Evolutionary conservation across 2,329 filamentous ascomycete genomes (phyloP).

Genomic region (Calonectria crousiana): DNA sequence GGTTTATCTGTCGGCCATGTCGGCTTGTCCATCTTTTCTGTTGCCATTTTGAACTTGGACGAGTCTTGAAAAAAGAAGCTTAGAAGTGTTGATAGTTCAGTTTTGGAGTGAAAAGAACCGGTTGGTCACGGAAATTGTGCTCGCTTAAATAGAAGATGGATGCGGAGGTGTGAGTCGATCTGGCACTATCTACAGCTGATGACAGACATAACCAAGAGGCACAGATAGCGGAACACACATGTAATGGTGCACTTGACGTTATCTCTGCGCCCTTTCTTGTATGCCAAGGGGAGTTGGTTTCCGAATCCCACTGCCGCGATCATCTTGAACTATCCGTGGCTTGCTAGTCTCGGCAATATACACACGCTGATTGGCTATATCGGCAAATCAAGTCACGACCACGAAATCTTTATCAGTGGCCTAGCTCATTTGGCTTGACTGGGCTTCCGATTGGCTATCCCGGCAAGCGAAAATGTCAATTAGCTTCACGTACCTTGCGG

Average conservation of each 20-base stretch:
- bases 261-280: neutral
- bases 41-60: neutral
- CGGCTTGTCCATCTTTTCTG: slow-evolving; percentile 28
- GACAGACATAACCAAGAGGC: neutral
- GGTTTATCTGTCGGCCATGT: slow-evolving; percentile 1
- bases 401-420: neutral
- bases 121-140: neutral
- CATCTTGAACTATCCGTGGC: slow-evolving; percentile 16
- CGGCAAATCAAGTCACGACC: slow-evolving; percentile 22
- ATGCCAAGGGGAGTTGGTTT: neutral
- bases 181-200: neutral
- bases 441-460: slow-evolving; percentile 28
- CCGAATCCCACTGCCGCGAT: slow-evolving; percentile 1
- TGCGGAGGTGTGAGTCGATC: neutral
- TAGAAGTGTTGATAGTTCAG: neutral
- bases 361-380: slow-evolving; percentile 22
- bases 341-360: slow-evolving; percentile 17
- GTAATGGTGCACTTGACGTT: neutral
- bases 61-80: neutral
- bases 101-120: neutral
- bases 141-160: neutral
- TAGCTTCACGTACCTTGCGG: neutral
- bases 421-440: neutral
- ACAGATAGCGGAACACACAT: neutral
- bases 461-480: slow-evolving; percentile 26